These are phyloP conservation scores for Ajuga reptans DNA, from an alignment of 305 asterid species.

Conservation along the genomic window DNA sequence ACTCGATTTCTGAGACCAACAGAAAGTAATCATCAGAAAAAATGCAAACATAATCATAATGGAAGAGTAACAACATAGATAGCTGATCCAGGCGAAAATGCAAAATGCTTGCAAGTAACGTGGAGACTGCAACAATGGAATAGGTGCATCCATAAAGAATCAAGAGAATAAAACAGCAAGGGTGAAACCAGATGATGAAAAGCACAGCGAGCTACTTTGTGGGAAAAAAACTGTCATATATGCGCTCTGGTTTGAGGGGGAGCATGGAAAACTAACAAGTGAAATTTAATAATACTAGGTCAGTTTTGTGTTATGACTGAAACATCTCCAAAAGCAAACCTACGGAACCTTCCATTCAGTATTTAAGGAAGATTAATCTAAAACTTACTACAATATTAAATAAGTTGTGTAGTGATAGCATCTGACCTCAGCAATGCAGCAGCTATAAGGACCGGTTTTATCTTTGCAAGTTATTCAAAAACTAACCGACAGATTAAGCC, in stretches of 20 bases:
- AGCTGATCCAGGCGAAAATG: constrained; percentile 14
- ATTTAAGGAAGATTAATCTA: background rate
- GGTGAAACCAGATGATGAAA: background rate
- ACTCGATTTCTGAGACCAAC: constrained; percentile 54
- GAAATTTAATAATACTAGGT: background rate
- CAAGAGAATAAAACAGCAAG: background rate
- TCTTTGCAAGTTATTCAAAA: too few species aligned
- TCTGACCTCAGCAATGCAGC: background rate
- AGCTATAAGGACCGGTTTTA: background rate
- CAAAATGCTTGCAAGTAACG: constrained; percentile 13
- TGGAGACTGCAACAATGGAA: constrained; percentile 3
- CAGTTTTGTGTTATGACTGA: background rate
- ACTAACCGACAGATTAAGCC: too few species aligned
- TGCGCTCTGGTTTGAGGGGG: background rate
- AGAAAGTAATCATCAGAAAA: constrained; percentile 19
- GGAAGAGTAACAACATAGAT: constrained; percentile 2
- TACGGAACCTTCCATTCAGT: background rate
- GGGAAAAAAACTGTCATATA: background rate
- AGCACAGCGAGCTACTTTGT: background rate
- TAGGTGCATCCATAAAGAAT: constrained; percentile 17
- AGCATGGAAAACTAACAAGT: background rate
- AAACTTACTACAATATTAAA: background rate
- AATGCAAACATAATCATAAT: background rate
- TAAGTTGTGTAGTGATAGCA: background rate
- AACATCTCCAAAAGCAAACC: background rate